A percentile compares a stretch with the other conserved stretches of the same genome.
phyloP scores from a whole-genome alignment of 495 filamentous ascomycete species.

The Tuber melanosporum region DNA sequence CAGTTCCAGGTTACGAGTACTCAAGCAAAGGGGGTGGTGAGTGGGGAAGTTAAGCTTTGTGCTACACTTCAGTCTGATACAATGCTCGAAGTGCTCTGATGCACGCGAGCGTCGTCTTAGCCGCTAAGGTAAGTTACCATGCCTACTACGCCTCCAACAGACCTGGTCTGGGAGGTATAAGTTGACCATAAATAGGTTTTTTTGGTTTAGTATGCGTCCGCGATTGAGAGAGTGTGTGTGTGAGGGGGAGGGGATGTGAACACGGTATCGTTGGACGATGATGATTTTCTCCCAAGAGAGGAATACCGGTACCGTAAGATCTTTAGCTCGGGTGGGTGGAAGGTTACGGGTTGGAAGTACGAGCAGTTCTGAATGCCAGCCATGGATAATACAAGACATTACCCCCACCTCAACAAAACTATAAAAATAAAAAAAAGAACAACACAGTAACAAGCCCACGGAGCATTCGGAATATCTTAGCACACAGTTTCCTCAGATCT shows the following conservation, averaged over 20 bases:
- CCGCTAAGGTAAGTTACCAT: neutral
- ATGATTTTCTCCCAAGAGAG: neutral
- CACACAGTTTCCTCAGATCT: neutral
- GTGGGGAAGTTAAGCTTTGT: neutral
- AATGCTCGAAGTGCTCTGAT: neutral
- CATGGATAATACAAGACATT: neutral
- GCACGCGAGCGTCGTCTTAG: neutral
- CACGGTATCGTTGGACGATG: neutral
- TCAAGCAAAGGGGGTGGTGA: no score
- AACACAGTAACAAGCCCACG: neutral
- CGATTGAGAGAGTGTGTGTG: neutral
- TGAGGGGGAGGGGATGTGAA: neutral
- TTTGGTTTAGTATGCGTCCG: neutral
- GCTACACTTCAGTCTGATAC: neutral
- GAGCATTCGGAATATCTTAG: neutral
- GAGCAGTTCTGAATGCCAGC: no score
- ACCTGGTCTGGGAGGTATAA: neutral
- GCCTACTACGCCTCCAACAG: neutral
- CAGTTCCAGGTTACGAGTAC: no score
- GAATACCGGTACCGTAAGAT: neutral
- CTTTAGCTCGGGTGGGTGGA: no score
- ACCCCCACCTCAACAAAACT: neutral
- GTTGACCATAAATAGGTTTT: neutral
- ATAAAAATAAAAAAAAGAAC: neutral
- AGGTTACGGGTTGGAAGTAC: no score